These are phyloP conservation scores for Syncephalastrum monosporum DNA, from an alignment of 371 early-diverging fungal genomes.

Conservation along the genomic window DNA sequence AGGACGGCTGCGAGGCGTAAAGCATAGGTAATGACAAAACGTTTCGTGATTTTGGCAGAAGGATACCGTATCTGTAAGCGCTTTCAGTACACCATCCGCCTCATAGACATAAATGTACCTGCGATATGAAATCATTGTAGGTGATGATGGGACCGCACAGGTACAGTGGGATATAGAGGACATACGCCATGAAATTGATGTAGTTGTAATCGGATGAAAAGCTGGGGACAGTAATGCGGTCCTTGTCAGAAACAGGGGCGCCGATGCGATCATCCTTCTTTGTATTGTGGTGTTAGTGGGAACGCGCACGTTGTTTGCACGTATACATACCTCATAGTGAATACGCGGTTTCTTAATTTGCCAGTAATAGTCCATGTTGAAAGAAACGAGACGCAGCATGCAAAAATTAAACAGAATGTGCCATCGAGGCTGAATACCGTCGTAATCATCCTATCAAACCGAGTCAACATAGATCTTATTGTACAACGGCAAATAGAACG, in stretches of 20 bases:
- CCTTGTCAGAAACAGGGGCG: constrained; percentile 50
- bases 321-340: constrained; percentile 12
- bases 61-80: constrained; percentile 49
- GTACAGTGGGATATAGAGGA: constrained; percentile 88
- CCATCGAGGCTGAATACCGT: constrained; percentile 79
- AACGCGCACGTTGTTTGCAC: background rate
- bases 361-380: constrained; percentile 93
- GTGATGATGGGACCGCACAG: constrained; percentile 95
- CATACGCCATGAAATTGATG: constrained; percentile 74
- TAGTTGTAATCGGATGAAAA: constrained; percentile 69
- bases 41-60: constrained; percentile 38
- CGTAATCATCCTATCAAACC: constrained; percentile 50
- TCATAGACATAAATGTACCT: constrained; percentile 44
- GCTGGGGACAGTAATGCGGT: constrained; percentile 59
- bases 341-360: constrained; percentile 26
- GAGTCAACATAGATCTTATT: background rate
- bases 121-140: constrained; percentile 87
- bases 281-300: constrained; percentile 1
- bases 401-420: constrained; percentile 87
- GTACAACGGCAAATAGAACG: background rate
- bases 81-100: background rate
- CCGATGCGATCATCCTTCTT: constrained; percentile 47
- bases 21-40: constrained; percentile 44
- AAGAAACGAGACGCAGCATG: constrained; percentile 88
- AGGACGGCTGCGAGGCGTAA: constrained; percentile 49